Evolutionary conservation across 2,329 filamentous ascomycete species (phyloP), one percentile per base, ranked within the genome.

Genomic region (Paecilomyces niveus): DNA sequence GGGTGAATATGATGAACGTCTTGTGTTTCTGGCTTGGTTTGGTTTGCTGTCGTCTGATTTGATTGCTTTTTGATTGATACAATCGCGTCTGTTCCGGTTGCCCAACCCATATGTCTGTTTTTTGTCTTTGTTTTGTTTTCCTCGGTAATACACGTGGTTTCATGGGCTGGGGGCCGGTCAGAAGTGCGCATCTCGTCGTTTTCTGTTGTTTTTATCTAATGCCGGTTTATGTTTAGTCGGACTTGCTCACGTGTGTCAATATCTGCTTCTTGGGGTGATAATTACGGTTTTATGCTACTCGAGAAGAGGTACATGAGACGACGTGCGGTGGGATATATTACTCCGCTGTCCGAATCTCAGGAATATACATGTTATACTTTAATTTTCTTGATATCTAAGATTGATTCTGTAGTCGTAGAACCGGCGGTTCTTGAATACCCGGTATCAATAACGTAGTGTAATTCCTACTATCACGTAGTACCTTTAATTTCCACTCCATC

Each of bases 121-220:
- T 51, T 32, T 55, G 22, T 35, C 21, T 26, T 55, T 56, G 35
- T 54, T 59, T 53, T 57, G 15, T 56, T 50, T 65, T 66, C 62
- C 58, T 69, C 59, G n/a, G 5, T 32, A 54, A 62, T 62, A 26
- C 21, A 26, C 54, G 18, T 26, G 49, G 60, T 62, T 53, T 55
- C 57, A 59, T 58, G 66, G 70, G 65, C 68, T 70, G 65, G 69
- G n/a, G 68, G 65, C 71, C 72, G 70, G 70, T 62, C 74, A 77
- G 75, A 77, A 77, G 75, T 77, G 75, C 75, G 75, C 75, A 77
- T 72, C 68, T 74, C 67, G 66, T 64, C 63, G 59, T 56, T 62
- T 29, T 66, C 63, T 63, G 56, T 39, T 61, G 64, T 63, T 58
- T 59, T 59, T 57, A 55, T 56, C 55, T 64, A 26, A 49, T 61